Conservation (phyloP, 331 rosid species). For the Erythrophleum ivorense region DNA sequence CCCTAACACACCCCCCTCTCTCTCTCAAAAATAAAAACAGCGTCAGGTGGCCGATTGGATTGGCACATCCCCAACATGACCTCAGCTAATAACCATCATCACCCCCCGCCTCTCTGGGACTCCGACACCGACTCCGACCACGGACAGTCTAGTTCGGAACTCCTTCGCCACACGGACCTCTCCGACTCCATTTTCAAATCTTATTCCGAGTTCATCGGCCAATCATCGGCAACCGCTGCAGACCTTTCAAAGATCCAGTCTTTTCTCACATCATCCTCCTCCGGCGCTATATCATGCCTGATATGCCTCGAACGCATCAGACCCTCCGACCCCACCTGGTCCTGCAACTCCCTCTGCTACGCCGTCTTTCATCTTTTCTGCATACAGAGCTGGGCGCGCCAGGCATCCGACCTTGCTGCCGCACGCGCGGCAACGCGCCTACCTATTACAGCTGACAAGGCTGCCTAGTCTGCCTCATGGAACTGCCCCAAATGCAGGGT, state of each 20-base stretch:
- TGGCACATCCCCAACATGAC: constrained; percentile 45
- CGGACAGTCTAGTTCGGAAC: constrained; percentile 37
- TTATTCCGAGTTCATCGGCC: constrained; percentile 73
- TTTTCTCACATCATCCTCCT: constrained; percentile 86
- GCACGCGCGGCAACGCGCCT: constrained; percentile 82
- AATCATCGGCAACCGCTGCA: constrained; percentile 55
- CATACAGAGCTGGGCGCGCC: constrained; percentile 95
- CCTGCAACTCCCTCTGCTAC: constrained; percentile 87
- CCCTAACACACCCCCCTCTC: too few relatives aligned
- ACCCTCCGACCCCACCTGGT: constrained; percentile 86
- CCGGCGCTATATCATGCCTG: constrained; percentile 92
- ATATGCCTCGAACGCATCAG: constrained; percentile 95
- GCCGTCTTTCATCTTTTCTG: constrained; percentile 90
- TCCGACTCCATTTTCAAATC: constrained; percentile 79
- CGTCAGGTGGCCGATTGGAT: not conserved
- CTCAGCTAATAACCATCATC: constrained; percentile 29
- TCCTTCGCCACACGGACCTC: constrained; percentile 75
- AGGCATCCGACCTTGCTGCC: constrained; percentile 73
- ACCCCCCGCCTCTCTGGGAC: constrained; percentile 49
- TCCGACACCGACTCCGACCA: constrained; percentile 62
- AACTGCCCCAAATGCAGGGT: constrained; percentile 91
- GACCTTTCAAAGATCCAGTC: constrained; percentile 93
- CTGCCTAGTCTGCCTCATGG: constrained; percentile 68
- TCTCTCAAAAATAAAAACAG: too few relatives aligned
- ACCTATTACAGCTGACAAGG: constrained; percentile 54